Evolutionary conservation across 495 filamentous ascomycete species (phyloP).

Genomic region (Penicillium canescens): DNA sequence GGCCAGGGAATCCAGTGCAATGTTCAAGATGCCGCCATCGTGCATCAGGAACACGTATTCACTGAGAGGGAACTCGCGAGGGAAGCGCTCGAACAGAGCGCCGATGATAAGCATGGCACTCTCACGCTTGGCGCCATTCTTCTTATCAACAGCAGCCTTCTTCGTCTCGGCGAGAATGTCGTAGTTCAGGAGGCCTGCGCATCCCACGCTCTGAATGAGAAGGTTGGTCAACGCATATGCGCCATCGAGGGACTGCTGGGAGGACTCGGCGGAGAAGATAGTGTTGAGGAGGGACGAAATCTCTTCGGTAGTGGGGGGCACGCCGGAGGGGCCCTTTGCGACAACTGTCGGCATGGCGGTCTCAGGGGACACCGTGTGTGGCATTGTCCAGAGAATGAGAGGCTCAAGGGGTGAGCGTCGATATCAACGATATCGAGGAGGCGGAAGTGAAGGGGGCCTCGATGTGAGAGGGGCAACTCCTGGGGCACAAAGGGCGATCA

Average conservation of each 20-base stretch:
- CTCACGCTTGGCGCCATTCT: constrained; percentile 81
- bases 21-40: constrained; percentile 69
- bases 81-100: constrained; percentile 88
- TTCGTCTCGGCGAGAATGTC: constrained; percentile 67
- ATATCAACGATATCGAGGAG: constrained; percentile 13
- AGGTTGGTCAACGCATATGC: constrained; percentile 80
- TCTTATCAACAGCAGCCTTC: constrained; percentile 93
- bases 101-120: constrained; percentile 94
- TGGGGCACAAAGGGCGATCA: constrained; percentile 2
- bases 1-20: constrained; percentile 80
- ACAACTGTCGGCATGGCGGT: constrained; percentile 61
- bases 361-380: constrained; percentile 62
- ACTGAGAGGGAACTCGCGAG: constrained; percentile 70
- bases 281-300: constrained; percentile 69
- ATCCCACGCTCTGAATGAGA: constrained; percentile 75
- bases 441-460: neutral
- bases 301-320: constrained; percentile 70
- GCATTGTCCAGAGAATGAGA: constrained; percentile 51
- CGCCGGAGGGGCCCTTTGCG: constrained; percentile 50
- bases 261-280: constrained; percentile 78
- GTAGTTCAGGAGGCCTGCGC: constrained; percentile 72
- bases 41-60: constrained; percentile 81
- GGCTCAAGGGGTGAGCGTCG: constrained; percentile 2
- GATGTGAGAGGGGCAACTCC: constrained; percentile 17
- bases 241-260: constrained; percentile 83